Conservation (phyloP, 164 flowering plant species). For the Vitis rupestris region DNA sequence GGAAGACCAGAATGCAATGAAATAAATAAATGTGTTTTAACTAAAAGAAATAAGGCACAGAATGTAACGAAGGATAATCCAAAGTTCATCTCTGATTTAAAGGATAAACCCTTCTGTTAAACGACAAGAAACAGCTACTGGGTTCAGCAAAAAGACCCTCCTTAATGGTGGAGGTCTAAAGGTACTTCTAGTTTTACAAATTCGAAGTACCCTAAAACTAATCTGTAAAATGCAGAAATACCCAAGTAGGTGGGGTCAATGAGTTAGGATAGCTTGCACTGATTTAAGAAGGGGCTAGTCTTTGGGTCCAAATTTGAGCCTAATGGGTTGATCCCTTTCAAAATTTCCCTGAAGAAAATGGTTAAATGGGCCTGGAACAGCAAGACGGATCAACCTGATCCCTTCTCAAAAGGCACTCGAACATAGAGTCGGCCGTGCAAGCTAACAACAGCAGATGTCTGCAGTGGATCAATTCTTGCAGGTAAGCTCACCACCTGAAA, state of each 20-base stretch:
- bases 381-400: background rate
- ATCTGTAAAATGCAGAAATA: background rate
- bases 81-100: too few relatives aligned
- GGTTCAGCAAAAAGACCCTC: too few relatives aligned
- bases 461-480: constrained; percentile 57
- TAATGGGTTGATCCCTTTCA: background rate
- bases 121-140: too few relatives aligned
- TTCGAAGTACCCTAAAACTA: background rate
- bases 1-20: too few relatives aligned
- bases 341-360: background rate
- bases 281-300: background rate
- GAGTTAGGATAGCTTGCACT: background rate
- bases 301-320: background rate
- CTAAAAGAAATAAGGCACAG: too few relatives aligned
- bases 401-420: constrained; percentile 55
- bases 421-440: constrained; percentile 58
- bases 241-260: background rate
- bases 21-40: too few relatives aligned
- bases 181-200: background rate
- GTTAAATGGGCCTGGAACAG: background rate
- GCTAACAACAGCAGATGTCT: constrained; percentile 65
- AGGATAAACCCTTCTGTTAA: too few relatives aligned
- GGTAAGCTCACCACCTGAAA: constrained; percentile 60
- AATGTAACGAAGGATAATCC: too few relatives aligned
- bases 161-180: background rate